A percentile compares a stretch with the other conserved stretches of the same genome.
These are phyloP conservation scores for Pythium graminicola DNA, from an alignment of 352 stramenopile species.

Conservation along the genomic window DNA sequence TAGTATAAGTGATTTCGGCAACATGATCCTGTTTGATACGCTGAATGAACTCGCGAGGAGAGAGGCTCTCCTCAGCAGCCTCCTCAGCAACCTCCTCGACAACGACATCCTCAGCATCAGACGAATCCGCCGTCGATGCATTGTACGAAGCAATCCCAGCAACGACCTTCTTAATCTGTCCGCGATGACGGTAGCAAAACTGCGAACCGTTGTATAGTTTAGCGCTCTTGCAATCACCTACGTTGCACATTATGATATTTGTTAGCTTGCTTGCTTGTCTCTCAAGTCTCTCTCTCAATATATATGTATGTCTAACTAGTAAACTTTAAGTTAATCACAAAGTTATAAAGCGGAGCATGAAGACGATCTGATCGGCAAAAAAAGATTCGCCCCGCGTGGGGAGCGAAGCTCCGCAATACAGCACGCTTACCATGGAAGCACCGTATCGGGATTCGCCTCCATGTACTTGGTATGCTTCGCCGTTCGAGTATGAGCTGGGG, in stretches of 20 bases:
- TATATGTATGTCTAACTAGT: background rate
- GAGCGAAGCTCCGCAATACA: too few relatives aligned
- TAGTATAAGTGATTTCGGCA: conserved; percentile 5
- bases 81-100: conserved; percentile 2
- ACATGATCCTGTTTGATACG: conserved; percentile 3
- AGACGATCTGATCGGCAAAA: background rate
- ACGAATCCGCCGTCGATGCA: background rate
- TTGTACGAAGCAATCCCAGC: background rate
- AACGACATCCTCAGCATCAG: background rate
- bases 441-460: background rate
- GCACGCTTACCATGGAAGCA: background rate
- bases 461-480: background rate
- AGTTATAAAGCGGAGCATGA: background rate
- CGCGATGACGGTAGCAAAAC: background rate
- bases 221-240: background rate
- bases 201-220: background rate
- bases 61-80: conserved; percentile 1
- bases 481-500: background rate
- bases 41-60: conserved; percentile 1
- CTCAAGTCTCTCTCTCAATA: background rate
- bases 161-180: background rate
- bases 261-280: background rate
- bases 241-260: background rate
- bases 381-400: too few relatives aligned
- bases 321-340: background rate